Evolutionary conservation across 176 grass and related monocot species (phyloP), one percentile per base, ranked within the genome.

Genomic region (Avena atlantica): DNA sequence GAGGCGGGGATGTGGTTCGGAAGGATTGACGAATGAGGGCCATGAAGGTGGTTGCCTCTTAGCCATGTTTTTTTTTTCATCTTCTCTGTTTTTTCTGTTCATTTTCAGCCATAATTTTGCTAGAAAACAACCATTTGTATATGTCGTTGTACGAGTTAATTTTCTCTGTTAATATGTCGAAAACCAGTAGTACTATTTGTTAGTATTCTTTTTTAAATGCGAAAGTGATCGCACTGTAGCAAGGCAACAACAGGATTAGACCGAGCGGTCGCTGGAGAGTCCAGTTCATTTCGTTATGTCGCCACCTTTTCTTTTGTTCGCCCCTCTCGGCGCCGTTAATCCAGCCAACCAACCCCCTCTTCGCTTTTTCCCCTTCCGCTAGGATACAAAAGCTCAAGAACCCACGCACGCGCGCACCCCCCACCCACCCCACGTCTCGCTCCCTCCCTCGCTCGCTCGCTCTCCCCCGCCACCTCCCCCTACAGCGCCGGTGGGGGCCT

Each of bases 371-470:
- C 8, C 29, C 44, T 78, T 51, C 45, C 89, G 23, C 89, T 75
- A 87, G 67, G 6, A 80, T 91, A 91, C 85, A 91, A 91, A 87
- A 87, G 81, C 89, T 52, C 85, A 29, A 81, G 89, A 88, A 84
- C 76, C 76, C 89, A 87, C 89, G 69, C 89, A 84, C 85, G 69
- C 45, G 66, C 85, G 80, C 80, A 60, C 88, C 57, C 57, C 82
- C 75, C 57, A 90, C 83, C 83, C 75, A 81, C 48, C 84, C 83
- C 88, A 80, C 89, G 57, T 65, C 85, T 83, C 80, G 47, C 84
- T 73, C 84, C 23, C 79, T 61, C 78, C 12, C 50, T 15, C 74
- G 27, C 56, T 24, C 37, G 37, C 40, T 42, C 40, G 40, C 40
- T 42, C 40, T 42, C 6, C 40, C 40, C 40, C 40, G 8, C 40